Conservation (phyloP, 2,329 filamentous ascomycete genomes). For the Trematosphaeria pertusa region DNA sequence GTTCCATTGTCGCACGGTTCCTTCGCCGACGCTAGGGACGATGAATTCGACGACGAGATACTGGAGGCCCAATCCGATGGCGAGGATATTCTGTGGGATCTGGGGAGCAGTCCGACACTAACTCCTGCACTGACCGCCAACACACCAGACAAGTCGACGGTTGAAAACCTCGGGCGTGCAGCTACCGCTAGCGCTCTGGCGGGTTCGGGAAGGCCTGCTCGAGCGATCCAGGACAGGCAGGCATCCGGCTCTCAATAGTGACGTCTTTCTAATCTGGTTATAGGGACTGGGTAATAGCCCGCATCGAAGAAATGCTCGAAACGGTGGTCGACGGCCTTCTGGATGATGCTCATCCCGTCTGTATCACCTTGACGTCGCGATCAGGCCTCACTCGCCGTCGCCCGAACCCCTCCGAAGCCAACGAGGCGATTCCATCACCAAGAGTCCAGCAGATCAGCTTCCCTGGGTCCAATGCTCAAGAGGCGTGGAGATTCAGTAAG, state of each 20-base stretch:
- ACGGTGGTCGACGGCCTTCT: slow-evolving; percentile 61
- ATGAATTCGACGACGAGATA: slow-evolving; percentile 31
- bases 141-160: no score
- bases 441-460: slow-evolving; percentile 51
- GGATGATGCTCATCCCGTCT: slow-evolving; percentile 53
- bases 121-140: no score
- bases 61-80: slow-evolving; percentile 20
- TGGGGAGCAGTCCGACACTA: no score
- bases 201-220: neutral
- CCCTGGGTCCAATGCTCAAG: slow-evolving; percentile 61
- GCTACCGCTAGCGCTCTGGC: neutral
- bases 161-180: no score
- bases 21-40: slow-evolving; percentile 17
- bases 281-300: slow-evolving; percentile 54
- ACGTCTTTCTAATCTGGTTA: slow-evolving; percentile 9
- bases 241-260: neutral
- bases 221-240: slow-evolving; percentile 8
- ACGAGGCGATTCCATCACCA: slow-evolving; percentile 17
- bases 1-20: slow-evolving; percentile 21
- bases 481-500: slow-evolving; percentile 66
- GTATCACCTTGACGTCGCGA: slow-evolving; percentile 57
- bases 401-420: slow-evolving; percentile 2
- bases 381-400: slow-evolving; percentile 28
- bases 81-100: no score
- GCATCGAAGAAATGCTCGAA: slow-evolving; percentile 64